A percentile compares a stretch with the other conserved stretches of the same genome.
phyloP scores from a whole-genome alignment of 176 grass and related monocot species.

The Triticum dicoccoides region DNA sequence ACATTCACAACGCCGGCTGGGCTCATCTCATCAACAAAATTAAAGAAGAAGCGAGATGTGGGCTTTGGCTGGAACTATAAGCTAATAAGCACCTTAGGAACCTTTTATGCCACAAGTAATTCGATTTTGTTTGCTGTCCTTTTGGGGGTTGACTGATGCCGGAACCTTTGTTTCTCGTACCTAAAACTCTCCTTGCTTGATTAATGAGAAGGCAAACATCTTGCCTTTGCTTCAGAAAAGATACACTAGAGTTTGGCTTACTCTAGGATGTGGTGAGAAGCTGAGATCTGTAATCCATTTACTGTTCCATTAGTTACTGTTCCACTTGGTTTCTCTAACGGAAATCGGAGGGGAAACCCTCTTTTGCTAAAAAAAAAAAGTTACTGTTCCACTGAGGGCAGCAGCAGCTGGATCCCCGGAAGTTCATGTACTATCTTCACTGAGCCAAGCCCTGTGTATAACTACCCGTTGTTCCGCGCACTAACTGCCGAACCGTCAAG shows the following conservation, averaged over 20 bases:
- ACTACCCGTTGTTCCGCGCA: not conserved
- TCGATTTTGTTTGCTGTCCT: too few relatives aligned
- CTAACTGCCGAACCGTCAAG: not conserved
- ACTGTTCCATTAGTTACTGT: slow-evolving; percentile 50
- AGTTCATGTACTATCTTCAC: not conserved
- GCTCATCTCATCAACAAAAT: too few relatives aligned
- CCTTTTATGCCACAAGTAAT: too few relatives aligned
- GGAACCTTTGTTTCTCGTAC: too few relatives aligned
- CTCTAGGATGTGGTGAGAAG: not conserved
- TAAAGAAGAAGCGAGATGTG: too few relatives aligned
- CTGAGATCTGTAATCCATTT: not conserved
- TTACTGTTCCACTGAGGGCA: slow-evolving; percentile 33
- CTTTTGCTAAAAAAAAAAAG: not conserved
- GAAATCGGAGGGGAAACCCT: too few relatives aligned
- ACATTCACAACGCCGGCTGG: not conserved
- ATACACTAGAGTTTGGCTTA: not conserved
- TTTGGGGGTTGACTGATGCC: too few relatives aligned
- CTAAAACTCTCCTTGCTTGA: too few relatives aligned
- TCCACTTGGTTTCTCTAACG: not conserved
- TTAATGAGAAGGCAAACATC: too few relatives aligned
- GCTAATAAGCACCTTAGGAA: too few relatives aligned
- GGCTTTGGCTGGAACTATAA: too few relatives aligned
- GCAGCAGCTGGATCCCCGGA: not conserved
- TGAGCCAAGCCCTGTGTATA: slow-evolving; percentile 26
- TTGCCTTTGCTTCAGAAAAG: too few relatives aligned